Evolutionary conservation across 2,329 filamentous ascomycete species (phyloP).

Genomic region (Fusarium acutatum): DNA sequence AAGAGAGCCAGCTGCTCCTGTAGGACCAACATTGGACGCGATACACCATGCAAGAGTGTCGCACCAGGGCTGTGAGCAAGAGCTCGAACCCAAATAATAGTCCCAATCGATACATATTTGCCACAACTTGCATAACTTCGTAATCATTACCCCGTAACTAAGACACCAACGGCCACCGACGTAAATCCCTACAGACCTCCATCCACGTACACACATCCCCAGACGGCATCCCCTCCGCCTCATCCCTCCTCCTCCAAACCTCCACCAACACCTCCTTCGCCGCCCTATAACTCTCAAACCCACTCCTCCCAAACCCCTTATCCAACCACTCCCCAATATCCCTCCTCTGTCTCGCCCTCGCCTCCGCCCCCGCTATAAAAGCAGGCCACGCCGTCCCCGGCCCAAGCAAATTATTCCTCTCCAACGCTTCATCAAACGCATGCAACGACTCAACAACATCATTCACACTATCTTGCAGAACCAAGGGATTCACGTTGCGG

Average conservation of each 20-base stretch:
- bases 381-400: constrained; percentile 36
- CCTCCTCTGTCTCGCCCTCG: constrained; percentile 22
- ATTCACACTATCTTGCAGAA: constrained; percentile 29
- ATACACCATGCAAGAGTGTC: not conserved
- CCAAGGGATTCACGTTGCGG: constrained; percentile 33
- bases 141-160: not conserved
- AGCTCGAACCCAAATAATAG: not conserved
- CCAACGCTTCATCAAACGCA: constrained; percentile 30
- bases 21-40: rapidly evolving
- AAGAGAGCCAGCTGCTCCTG: not conserved
- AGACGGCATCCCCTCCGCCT: constrained; percentile 7
- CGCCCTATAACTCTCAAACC: constrained; percentile 33
- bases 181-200: constrained; percentile 34
- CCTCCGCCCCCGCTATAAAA: constrained; percentile 32
- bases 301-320: constrained; percentile 27
- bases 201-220: constrained; percentile 35
- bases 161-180: constrained; percentile 30
- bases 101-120: not conserved
- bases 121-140: not conserved
- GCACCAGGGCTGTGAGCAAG: not conserved
- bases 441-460: constrained; percentile 28
- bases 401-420: constrained; percentile 22
- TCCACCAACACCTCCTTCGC: constrained; percentile 27
- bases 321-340: constrained; percentile 32
- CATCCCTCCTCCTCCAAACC: constrained; percentile 35